Evolutionary conservation across 371 early-diverging fungal species (phyloP), one percentile per base, ranked within the genome.

Genomic region (Apophysomyces ossiformis): DNA sequence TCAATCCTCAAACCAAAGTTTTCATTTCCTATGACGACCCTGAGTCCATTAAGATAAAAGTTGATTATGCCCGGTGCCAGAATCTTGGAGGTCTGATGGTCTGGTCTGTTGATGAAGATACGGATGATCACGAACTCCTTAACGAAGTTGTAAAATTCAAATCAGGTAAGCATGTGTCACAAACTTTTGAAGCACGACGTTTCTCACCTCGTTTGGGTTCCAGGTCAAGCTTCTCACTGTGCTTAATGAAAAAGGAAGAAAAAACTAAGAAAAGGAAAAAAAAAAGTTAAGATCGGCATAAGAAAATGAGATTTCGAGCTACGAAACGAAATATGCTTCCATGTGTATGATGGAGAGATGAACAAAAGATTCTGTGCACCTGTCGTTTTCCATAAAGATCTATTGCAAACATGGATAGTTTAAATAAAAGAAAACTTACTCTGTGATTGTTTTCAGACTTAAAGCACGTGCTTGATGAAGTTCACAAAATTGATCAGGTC

Each of bases 1-100:
- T 80, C 50, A 85, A 83, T 62, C 81, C 86, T 16, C 63, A 68
- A 1, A 83, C 72, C 66, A 85, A 82, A 37, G 67, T 72, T 8
- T 88, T 85, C 56, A 78, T 89, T 36, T 84, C 88, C 7, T 88
- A 88, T 54, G 88, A 88, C 39, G 88, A 89, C 57, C 88, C 84
- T 11, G 45, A 66, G 13, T 85, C 85, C 1, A 61, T 87, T 9
- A 72, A 57, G 5, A 66, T 72, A 37, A 89, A 89, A 67, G 85
- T 84, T 18, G 68, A 76, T 12, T 73, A 76, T 64, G 85, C 78
- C 1, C 38, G 57, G 36, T 63, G 67, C 1, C 77, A 76, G 63
- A 69, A 67, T 1, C 61, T 89, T 1, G 78, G 75, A 41, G 88
- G 88, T 37, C 69, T 85, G 35, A 84, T 86, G 85, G 69, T 80